Conservation (phyloP, 768 basidiomycete species). For the Dioszegia crocea region DNA sequence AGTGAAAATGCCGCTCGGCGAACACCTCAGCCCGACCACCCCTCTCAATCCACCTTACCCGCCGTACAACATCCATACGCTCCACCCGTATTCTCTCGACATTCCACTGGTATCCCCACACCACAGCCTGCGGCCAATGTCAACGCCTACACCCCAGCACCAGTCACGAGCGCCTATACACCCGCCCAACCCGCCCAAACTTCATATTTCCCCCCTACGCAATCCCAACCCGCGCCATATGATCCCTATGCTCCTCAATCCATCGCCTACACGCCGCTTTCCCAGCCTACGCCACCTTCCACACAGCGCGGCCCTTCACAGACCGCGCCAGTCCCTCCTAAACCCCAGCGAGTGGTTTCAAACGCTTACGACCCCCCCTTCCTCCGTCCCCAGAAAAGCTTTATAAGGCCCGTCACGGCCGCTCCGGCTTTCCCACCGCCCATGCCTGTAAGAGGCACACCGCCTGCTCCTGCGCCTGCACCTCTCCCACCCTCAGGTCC, state of each 20-base stretch:
- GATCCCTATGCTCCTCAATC: constrained; percentile 15
- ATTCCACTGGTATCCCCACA: constrained; percentile 1
- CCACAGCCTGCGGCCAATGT: neutral
- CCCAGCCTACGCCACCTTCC: neutral
- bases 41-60: neutral
- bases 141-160: constrained; percentile 22
- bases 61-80: constrained; percentile 17
- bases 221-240: constrained; percentile 12
- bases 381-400: constrained; percentile 35
- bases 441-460: constrained; percentile 3
- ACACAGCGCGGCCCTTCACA: constrained; percentile 1
- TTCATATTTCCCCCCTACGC: neutral
- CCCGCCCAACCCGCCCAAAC: constrained; percentile 14
- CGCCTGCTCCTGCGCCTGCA: constrained; percentile 7
- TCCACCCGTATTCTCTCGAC: constrained; percentile 6
- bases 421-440: constrained; percentile 16
- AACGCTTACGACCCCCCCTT: constrained; percentile 44
- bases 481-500: constrained; percentile 7
- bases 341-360: constrained; percentile 25
- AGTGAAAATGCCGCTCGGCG: constrained; percentile 37
- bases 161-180: neutral
- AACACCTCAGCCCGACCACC: constrained; percentile 33
- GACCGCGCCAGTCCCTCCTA: constrained; percentile 19
- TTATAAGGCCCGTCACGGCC: constrained; percentile 21
- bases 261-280: constrained; percentile 1